Conservation (phyloP, 2,329 filamentous ascomycete species). For the Sclerotinia spermophila region DNA sequence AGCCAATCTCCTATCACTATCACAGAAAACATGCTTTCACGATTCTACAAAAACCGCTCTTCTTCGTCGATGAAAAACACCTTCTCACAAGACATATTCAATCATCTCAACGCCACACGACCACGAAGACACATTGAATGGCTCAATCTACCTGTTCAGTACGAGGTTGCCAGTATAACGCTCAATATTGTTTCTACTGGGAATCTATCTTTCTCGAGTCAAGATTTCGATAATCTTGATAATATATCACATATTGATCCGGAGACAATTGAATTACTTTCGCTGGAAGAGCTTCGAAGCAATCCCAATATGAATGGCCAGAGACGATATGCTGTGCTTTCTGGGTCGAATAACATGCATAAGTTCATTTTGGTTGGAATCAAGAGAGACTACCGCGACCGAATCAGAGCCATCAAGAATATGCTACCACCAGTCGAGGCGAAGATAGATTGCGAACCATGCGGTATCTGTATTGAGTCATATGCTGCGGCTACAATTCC, state of each 20-base stretch:
- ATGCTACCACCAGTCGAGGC: not conserved
- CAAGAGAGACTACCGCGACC: not conserved
- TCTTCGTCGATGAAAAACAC: not conserved
- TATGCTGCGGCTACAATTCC: not conserved
- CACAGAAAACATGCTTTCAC: not conserved
- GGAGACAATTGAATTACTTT: not conserved
- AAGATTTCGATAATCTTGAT: not conserved
- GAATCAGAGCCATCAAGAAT: not conserved
- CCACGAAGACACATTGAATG: not conserved
- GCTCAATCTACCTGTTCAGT: not conserved
- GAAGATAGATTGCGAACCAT: not conserved
- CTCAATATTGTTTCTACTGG: not conserved
- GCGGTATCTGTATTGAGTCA: not conserved
- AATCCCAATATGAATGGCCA: not conserved
- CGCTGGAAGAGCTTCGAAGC: not conserved
- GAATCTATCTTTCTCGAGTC: not conserved
- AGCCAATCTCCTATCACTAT: not conserved
- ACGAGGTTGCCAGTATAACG: not conserved
- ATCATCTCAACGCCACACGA: not conserved
- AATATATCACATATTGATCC: not conserved
- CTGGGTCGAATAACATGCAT: fast-evolving
- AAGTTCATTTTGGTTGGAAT: not conserved
- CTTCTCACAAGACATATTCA: not conserved
- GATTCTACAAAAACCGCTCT: not conserved
- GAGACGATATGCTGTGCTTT: not conserved